Evolutionary conservation across 495 filamentous ascomycete species (phyloP), one percentile per base, ranked within the genome.

Genomic region (Talaromyces adpressus): DNA sequence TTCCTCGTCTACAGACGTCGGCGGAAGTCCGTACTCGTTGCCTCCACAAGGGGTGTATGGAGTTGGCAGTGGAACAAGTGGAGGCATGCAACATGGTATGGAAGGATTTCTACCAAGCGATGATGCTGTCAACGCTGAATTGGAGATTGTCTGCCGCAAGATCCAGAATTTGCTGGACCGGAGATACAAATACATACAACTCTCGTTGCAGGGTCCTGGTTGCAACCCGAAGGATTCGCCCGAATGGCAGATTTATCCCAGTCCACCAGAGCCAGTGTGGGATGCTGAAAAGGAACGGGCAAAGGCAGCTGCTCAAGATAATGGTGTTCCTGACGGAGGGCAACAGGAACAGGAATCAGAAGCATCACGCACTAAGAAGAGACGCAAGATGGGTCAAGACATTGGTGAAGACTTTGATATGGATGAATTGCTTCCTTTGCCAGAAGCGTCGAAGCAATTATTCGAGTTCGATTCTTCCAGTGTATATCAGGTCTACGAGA

Each of bases 391-490:
- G 64, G 95, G 95, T 5, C 84, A 94, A 65, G 84, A 97, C 65
- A 91, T 97, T 67, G 94, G 94, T 7, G 90, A 89, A 71, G 92
- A 95, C 73, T 98, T 98, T 67, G 82, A 91, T 67, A 82, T 98
- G 70, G 81, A 85, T 1, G 90, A 97, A 63, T 68, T 90, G 47
- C 64, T 75, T 64, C 92, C 92, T 9, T 71, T 96, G 7, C 91
- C 94, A 2, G 81, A 74, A 9, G 66, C 79, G 53, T 87, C 88
- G 2, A 64, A 67, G 36, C 86, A 89, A 70, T 87, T 91, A 71
- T 98, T 89, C 72, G 79, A 82, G 45, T 75, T 98, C 23, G 93
- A 98, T 75, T 81, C 87, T 12, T 87, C 84, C 65, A 90, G 94
- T 54, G 89, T 98, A 27, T 98, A 91, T 70, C 93, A 98, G 68